Evolutionary conservation across 164 flowering plant species (phyloP), one percentile per base, ranked within the genome.

Genomic region (Annona squamosa): DNA sequence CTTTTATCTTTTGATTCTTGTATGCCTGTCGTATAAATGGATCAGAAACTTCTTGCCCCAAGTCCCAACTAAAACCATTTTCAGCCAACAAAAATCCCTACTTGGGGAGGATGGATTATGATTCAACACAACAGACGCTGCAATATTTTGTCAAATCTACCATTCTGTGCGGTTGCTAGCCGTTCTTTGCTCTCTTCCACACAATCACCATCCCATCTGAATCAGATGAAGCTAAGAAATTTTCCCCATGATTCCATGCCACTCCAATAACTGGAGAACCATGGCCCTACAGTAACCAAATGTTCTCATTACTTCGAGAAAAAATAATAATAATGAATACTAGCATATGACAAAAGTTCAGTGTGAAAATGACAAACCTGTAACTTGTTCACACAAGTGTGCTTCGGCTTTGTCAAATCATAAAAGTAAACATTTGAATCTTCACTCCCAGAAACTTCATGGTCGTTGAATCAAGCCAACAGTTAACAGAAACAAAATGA

Each of bases 241-340:
- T 96, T 80, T 93, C 98, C 56, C 99, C 99, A 75, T 93, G 86
- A 85, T 96, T 96, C 99, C 99, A 96, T 73, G 97, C 90, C 73
- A 96, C 82, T 48, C 85, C 95, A 63, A 90, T 85, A 46, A 88
- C 94, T 48, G 92, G 80, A 74, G 86, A 90, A 59, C 91, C 83
- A 79, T 96, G 99, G 67, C 99, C 99, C 99, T 96, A 89, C 85
- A 88, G 16, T 68, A 4, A 68, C 70, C 70, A 46, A 68, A 9
- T 26, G 56, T 45, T 68, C 56, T n/a, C 1, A n/a, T 46, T 9
- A 68, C 17, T 68, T 26, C 16, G n/a, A 46, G 56, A 19, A 5
- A 16, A 46, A 9, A 16, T 17, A 68, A 37, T 26, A 26, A 26
- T 26, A 26, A 68, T 17, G 47, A 46, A 17, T 46, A 13, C 26